Percentiles rank a stretch among this genome's conserved stretches.
Conservation (phyloP, 2,329 filamentous ascomycete genomes). For the Reticulascus tulasneorum region DNA sequence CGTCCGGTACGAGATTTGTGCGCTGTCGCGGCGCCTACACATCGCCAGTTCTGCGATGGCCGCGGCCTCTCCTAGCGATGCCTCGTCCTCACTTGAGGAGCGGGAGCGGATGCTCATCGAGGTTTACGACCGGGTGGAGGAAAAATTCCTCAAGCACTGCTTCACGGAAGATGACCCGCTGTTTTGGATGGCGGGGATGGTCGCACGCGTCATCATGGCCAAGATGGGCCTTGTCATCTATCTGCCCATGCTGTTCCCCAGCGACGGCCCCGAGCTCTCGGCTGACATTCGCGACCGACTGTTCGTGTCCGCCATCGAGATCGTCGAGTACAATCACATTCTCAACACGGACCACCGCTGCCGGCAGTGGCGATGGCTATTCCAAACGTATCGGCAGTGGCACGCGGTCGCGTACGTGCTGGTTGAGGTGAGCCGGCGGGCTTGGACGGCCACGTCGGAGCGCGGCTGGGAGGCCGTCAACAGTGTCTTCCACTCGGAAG, state of each 20-base stretch:
- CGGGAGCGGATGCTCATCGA: constrained; percentile 45
- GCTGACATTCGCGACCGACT: constrained; percentile 64
- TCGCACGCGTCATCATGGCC: constrained; percentile 67
- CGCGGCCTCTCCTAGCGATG: constrained; percentile 23
- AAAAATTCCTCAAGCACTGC: constrained; percentile 46
- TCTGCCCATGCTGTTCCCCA: constrained; percentile 64
- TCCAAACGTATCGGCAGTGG: constrained; percentile 49
- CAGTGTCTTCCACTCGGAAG: constrained; percentile 28
- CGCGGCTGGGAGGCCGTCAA: constrained; percentile 46
- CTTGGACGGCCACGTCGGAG: constrained; percentile 47
- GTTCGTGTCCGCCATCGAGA: constrained; percentile 68
- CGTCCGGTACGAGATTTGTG: constrained; percentile 50
- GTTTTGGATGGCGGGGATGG: constrained; percentile 65
- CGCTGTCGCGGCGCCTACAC: constrained; percentile 31
- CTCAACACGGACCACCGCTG: constrained; percentile 55
- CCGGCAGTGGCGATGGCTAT: constrained; percentile 45
- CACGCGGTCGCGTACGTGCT: constrained; percentile 46
- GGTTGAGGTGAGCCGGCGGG: constrained; percentile 40
- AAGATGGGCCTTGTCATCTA: constrained; percentile 78
- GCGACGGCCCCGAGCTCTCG: constrained; percentile 51
- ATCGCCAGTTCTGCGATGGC: constrained; percentile 28
- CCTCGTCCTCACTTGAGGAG: constrained; percentile 26
- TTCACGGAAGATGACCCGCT: constrained; percentile 46
- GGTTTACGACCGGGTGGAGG: constrained; percentile 49
- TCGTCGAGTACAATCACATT: constrained; percentile 65